Evolutionary conservation across 2,329 filamentous ascomycete species (phyloP).

Genomic region (Metarhizium album): DNA sequence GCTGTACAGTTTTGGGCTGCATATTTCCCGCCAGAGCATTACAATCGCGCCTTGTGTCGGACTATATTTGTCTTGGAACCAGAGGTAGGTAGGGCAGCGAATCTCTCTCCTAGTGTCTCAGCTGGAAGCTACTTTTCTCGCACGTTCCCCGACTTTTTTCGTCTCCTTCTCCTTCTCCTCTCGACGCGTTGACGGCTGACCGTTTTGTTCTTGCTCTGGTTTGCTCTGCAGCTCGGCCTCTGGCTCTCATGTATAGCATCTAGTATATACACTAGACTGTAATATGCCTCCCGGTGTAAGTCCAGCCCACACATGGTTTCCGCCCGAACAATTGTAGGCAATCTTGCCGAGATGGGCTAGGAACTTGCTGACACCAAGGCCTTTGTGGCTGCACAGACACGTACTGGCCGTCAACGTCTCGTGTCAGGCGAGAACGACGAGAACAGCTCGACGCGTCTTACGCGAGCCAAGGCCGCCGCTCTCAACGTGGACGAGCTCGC

Average conservation of each 20-base stretch:
- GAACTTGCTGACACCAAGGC: slow-evolving; percentile 8
- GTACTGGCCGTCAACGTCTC: slow-evolving; percentile 61
- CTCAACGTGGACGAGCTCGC: slow-evolving; percentile 52
- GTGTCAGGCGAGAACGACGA: slow-evolving; percentile 92
- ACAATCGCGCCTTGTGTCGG: slow-evolving; percentile 24
- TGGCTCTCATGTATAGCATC: slow-evolving; percentile 9
- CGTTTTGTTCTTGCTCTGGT: slow-evolving; percentile 2
- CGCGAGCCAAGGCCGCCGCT: slow-evolving; percentile 82
- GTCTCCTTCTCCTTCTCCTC: slow-evolving; percentile 4
- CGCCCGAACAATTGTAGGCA: slow-evolving; percentile 30
- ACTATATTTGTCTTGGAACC: slow-evolving; percentile 20
- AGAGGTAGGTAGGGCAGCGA: slow-evolving; percentile 26
- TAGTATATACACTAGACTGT: slow-evolving; percentile 13
- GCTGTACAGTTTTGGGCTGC: slow-evolving; percentile 16
- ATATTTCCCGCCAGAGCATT: slow-evolving; percentile 23
- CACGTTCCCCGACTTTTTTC: slow-evolving; percentile 3
- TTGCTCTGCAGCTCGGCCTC: slow-evolving; percentile 9
- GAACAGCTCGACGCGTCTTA: slow-evolving; percentile 77
- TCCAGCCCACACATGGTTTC: slow-evolving; percentile 3
- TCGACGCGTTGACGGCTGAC: slow-evolving; percentile 12
- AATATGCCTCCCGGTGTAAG: slow-evolving; percentile 27
- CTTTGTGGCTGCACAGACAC: slow-evolving; percentile 37
- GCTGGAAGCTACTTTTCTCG: slow-evolving; percentile 10
- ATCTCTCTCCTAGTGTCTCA: slow-evolving; percentile 23
- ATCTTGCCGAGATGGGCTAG: slow-evolving; percentile 33